Conservation (phyloP, 805 yeast species). For the Metschnikowia dekortorum region DNA sequence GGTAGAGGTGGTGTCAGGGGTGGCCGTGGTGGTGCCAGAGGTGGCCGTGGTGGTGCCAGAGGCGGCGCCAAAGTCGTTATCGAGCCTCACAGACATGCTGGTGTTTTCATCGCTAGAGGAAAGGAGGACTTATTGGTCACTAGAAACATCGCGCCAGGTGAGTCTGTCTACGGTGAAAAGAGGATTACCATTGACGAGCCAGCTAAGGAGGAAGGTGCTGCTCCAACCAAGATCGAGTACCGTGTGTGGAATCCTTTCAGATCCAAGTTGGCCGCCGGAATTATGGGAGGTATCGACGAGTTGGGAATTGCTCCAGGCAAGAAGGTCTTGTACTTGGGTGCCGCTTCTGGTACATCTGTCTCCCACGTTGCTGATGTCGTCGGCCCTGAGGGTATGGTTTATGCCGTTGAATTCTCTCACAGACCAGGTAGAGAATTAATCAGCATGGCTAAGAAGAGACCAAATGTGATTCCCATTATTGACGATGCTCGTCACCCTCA, state of each 20-base stretch:
- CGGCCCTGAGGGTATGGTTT: constrained; percentile 98
- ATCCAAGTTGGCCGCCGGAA: constrained; percentile 99
- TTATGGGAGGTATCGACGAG: constrained; percentile 99
- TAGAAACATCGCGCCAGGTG: constrained; percentile 97
- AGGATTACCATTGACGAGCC: constrained; percentile 93
- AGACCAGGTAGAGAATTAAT: constrained; percentile 99
- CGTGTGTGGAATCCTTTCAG: constrained; percentile 99
- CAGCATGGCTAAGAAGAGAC: constrained; percentile 99
- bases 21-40: constrained; percentile 51
- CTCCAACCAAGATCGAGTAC: constrained; percentile 93
- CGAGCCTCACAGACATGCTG: constrained; percentile 98
- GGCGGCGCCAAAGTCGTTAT: constrained; percentile 96
- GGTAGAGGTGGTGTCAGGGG: constrained; percentile 44
- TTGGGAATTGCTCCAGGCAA: constrained; percentile 96
- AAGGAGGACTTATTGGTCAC: constrained; percentile 98
- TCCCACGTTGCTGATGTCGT: constrained; percentile 98
- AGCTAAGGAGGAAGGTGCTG: constrained; percentile 77
- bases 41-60: constrained; percentile 62
- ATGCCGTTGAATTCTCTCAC: constrained; percentile 99
- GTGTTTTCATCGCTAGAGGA: constrained; percentile 99
- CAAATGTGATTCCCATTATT: constrained; percentile 96
- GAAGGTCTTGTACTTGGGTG: constrained; percentile 96
- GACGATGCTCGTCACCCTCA: constrained; percentile 99
- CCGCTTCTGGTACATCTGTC: constrained; percentile 99
- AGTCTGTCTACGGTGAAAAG: constrained; percentile 97